phyloP scores from a whole-genome alignment of 108 stramenopile genomes.

The Nitzschia inconspicua region DNA sequence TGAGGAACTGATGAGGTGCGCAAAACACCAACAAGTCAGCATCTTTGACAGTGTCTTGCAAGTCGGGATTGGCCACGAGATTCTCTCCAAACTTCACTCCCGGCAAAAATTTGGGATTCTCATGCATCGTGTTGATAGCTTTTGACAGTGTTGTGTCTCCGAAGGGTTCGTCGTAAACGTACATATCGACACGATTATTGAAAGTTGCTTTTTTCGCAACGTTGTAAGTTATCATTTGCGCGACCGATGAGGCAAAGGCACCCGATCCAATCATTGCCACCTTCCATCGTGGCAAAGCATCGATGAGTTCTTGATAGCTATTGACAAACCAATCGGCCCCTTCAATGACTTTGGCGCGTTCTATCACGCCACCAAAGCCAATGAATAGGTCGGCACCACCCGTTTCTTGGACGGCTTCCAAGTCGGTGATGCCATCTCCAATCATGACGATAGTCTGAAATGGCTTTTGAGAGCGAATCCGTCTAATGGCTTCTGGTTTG shows the following conservation, averaged over 20 bases:
- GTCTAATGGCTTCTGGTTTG: constrained; percentile 8
- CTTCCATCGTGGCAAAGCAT: constrained; percentile 4
- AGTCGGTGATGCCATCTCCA: constrained; percentile 9
- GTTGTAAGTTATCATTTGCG: constrained; percentile 7
- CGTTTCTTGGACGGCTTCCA: constrained; percentile 12
- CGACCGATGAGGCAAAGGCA: constrained; percentile 6
- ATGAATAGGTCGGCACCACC: constrained; percentile 11
- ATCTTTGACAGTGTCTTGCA: too few relatives aligned
- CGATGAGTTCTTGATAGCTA: background rate
- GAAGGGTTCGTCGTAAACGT: constrained; percentile 10
- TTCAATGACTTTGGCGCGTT: background rate
- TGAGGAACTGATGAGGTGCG: too few relatives aligned
- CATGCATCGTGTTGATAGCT: constrained; percentile 53
- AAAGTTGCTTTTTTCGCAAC: background rate
- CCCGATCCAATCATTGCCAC: constrained; percentile 11
- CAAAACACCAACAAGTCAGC: too few relatives aligned
- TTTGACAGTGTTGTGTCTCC: constrained; percentile 26
- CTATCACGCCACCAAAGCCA: constrained; percentile 6
- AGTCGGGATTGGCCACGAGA: too few relatives aligned
- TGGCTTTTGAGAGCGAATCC: background rate
- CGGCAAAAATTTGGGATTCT: too few relatives aligned
- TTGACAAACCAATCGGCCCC: constrained; percentile 4
- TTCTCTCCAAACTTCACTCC: too few relatives aligned
- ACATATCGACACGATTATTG: constrained; percentile 11
- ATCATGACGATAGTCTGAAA: constrained; percentile 12